phyloP scores from a whole-genome alignment of 495 filamentous ascomycete species.

The Penicillium samsonianum region DNA sequence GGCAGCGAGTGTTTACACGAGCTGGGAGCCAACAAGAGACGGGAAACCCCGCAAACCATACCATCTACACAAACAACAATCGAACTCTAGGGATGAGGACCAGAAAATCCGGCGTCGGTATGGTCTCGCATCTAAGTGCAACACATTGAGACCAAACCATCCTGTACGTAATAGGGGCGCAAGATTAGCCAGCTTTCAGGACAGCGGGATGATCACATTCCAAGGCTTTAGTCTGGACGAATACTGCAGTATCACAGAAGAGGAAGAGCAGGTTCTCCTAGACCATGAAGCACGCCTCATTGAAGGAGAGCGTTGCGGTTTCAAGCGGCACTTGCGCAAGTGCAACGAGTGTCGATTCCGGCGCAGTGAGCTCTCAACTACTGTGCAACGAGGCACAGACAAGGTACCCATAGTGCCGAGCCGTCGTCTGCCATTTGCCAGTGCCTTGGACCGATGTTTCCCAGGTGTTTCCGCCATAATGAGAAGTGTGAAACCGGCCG shows the following conservation, averaged over 20 bases:
- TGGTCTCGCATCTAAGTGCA: neutral
- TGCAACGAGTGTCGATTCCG: constrained; percentile 17
- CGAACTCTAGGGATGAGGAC: neutral
- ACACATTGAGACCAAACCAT: neutral
- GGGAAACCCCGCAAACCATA: neutral
- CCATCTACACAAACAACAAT: neutral
- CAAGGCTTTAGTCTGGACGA: constrained; percentile 3
- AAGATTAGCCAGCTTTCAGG: constrained; percentile 2
- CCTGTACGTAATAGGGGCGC: neutral
- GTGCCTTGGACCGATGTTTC: constrained; percentile 10
- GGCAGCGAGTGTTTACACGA: constrained; percentile 7
- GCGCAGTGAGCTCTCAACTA: constrained; percentile 1
- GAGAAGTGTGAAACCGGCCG: neutral
- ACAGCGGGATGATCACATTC: constrained; percentile 6
- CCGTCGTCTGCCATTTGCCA: constrained; percentile 5
- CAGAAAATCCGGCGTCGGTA: neutral
- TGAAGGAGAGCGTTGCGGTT: constrained; percentile 15
- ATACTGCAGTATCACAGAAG: neutral
- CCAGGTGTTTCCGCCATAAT: constrained; percentile 2
- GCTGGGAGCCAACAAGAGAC: constrained; percentile 9
- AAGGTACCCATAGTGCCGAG: constrained; percentile 8
- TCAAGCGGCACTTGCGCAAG: constrained; percentile 21
- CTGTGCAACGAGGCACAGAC: neutral
- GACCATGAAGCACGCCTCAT: constrained; percentile 11
- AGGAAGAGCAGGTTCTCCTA: constrained; percentile 5